Base-by-base conservation (phyloP, 257 asterid species). In the Eustoma russellianum region DNA sequence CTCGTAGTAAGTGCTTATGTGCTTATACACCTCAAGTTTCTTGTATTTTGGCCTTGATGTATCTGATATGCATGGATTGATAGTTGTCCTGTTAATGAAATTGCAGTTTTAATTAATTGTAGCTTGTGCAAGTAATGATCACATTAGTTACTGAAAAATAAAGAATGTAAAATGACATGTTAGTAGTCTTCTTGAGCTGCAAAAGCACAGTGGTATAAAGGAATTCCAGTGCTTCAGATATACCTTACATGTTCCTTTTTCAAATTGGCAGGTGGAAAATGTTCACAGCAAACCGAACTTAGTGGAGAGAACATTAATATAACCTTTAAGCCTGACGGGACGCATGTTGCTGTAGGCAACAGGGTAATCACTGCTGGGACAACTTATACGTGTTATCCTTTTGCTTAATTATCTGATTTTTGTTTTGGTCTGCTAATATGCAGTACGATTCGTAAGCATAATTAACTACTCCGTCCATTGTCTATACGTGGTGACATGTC, bases 301-400 rank as follows among this genome's bases (percentile, higher is more conserved):
- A 92, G 99, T 50, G 99, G 97, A 61, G 99, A 92, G 70, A 92
- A 92, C 74, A 92, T 92, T 57, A 92, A 92, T 71, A 92, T 92
- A 69, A 92, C 97, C 14, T 92, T 79, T 71, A 92, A 88, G 79
- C 94, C 97, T 35, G 99, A 92, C 67, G 99, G 99, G 46, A 80
- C 85, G 53, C 97, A 92, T 57, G 58, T 92, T 57, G 99, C 99
- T 61, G 97, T 92, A 62, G 99, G 99, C 47, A 92, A 92, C 76
- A 73, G 99, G 88, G 99, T 88, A 84, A 43, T 47, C 14, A 33
- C 17, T 28, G 16, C 18, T 40, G 35, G 52, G 18, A 64, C n/a
- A n/a, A n/a, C 38, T 38, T 33, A 9, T 48, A 34, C 12, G 50
- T 56, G 43, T 50, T 34, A 43, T 14, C 17, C 8, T 38, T 38